phyloP scores from a whole-genome alignment of 768 basidiomycete species.

The Serendipita sp. region DNA sequence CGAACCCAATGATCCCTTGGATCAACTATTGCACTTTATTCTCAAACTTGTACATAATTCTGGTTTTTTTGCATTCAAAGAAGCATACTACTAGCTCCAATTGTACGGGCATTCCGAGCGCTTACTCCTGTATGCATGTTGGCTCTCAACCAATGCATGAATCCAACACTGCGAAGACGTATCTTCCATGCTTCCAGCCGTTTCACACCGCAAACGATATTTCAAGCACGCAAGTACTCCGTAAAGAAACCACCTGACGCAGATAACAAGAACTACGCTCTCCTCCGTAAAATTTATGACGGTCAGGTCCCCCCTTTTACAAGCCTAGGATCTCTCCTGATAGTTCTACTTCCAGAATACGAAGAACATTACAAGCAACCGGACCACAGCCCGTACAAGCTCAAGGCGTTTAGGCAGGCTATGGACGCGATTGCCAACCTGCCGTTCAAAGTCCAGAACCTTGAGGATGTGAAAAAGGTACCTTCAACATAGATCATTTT shows the following conservation, averaged over 20 bases:
- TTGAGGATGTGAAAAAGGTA: conserved; percentile 28
- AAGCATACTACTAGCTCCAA: no score
- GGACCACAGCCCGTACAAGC: conserved; percentile 31
- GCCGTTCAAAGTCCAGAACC: conserved; percentile 29
- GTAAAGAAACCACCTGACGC: not conserved
- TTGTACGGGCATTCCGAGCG: no score
- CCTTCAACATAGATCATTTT: conserved; percentile 3
- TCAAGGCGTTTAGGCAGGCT: conserved; percentile 35
- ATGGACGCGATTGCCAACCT: conserved; percentile 28
- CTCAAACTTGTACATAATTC: no score
- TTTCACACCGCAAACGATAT: not conserved
- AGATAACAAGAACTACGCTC: not conserved
- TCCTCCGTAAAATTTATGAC: not conserved
- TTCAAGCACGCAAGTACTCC: not conserved
- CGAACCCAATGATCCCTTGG: no score
- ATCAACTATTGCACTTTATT: no score
- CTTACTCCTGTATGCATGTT: no score
- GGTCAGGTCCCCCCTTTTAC: not conserved
- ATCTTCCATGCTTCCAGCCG: not conserved
- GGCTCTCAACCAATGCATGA: no score
- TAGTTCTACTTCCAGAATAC: not conserved
- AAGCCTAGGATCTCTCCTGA: not conserved
- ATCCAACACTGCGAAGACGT: no score
- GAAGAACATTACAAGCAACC: conserved; percentile 5
- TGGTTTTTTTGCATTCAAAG: no score